Conservation (phyloP, 2,329 filamentous ascomycete species). For the Talaromyces rugulosus region DNA sequence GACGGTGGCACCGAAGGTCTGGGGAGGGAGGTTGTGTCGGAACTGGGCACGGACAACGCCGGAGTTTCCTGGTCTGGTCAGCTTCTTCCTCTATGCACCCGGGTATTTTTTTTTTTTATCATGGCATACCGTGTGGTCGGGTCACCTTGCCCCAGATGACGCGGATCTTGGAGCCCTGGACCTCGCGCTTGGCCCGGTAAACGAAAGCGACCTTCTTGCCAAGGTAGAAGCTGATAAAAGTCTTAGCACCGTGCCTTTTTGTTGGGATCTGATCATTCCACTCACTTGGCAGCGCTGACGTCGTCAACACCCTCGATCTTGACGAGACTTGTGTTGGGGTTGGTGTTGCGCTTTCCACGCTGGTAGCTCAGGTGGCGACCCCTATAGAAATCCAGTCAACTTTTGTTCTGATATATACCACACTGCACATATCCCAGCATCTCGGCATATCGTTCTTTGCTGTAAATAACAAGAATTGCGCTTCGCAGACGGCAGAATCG, state of each 20-base stretch:
- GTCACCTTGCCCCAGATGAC: conserved; percentile 99
- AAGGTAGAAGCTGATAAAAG: conserved; percentile 70
- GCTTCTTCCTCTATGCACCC: conserved; percentile 2
- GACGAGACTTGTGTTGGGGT: conserved; percentile 84
- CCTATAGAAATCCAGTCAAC: conserved; percentile 53
- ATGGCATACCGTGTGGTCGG: conserved; percentile 88
- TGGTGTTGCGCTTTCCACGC: conserved; percentile 87
- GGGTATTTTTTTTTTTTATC: no score
- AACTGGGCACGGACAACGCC: conserved; percentile 98
- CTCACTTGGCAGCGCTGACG: conserved; percentile 78
- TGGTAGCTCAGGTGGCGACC: conserved; percentile 98
- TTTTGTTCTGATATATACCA: conserved; percentile 17
- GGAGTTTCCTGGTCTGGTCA: conserved; percentile 69
- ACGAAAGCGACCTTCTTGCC: conserved; percentile 99
- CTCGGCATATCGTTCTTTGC: background rate
- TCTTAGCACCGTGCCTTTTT: conserved; percentile 28
- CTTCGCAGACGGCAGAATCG: background rate
- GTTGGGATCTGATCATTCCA: conserved; percentile 9
- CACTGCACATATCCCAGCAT: background rate
- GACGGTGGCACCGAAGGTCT: conserved; percentile 93
- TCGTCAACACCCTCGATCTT: conserved; percentile 98
- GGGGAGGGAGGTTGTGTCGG: conserved; percentile 89
- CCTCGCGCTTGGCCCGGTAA: conserved; percentile 91
- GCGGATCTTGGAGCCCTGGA: conserved; percentile 96
- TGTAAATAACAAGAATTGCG: background rate